Conservation (phyloP, 2,329 filamentous ascomycete species). For the Onygenales sp. region DNA sequence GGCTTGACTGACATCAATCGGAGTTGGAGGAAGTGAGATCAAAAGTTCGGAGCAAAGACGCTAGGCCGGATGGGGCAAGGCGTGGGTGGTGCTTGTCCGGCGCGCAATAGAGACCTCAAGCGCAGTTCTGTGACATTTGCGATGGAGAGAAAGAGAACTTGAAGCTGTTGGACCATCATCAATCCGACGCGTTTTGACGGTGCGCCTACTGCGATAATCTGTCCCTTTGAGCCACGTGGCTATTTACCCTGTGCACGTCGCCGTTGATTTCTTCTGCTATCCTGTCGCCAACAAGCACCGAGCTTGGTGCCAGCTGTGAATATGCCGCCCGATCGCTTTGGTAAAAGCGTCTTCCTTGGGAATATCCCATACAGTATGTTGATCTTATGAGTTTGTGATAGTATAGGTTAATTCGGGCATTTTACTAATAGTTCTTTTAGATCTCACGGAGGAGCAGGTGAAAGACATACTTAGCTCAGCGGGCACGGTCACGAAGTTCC, state of each 20-base stretch:
- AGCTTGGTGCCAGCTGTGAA: conserved; percentile 9
- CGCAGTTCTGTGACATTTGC: background rate
- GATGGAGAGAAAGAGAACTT: background rate
- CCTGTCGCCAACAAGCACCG: background rate
- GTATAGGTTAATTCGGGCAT: conserved; percentile 52
- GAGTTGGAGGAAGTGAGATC: background rate
- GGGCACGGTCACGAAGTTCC: conserved; percentile 83
- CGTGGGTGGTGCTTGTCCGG: background rate
- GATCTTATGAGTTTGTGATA: conserved; percentile 73
- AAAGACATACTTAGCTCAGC: conserved; percentile 85
- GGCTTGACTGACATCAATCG: background rate
- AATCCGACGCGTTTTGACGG: background rate
- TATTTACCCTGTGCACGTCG: background rate
- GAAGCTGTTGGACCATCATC: background rate
- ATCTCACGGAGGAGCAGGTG: conserved; percentile 92
- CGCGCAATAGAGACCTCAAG: background rate
- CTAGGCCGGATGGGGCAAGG: conserved; percentile 10
- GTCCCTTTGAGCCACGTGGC: background rate
- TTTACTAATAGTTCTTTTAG: conserved; percentile 62
- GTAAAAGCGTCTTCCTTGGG: conserved; percentile 39
- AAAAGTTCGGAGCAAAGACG: conserved; percentile 10
- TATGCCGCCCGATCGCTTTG: conserved; percentile 36
- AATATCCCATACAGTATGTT: conserved; percentile 63
- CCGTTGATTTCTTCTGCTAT: background rate
- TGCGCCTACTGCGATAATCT: background rate